Evolutionary conservation across 1,284 basidiomycete species (phyloP), one percentile per base, ranked within the genome.

Genomic region (Boletus sp.): DNA sequence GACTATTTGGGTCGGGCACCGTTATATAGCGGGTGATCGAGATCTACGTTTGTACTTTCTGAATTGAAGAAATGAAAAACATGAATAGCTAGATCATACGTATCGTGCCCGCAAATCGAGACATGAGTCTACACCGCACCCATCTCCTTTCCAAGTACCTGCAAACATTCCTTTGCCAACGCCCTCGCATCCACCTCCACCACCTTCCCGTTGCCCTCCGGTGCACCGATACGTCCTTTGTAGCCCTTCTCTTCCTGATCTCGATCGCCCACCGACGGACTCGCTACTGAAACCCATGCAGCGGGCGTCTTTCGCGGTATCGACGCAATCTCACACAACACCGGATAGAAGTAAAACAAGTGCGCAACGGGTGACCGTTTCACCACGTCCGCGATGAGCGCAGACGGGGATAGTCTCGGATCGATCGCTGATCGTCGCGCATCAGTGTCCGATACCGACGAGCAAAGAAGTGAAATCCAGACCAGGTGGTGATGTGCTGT

Each of bases 301-400:
- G 75, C 72, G 0, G 88, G 86, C 9, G 80, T 74, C 54, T 76
- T 78, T 23, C 80, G 72, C 0, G 82, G 78, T 48, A 84, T 76
- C 7, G 88, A 81, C 2, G 80, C 82, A 40, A 95, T 83, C 56
- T 91, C 84, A 56, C 86, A 85, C 6, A 96, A 66, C 2, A 87
- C 69, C 0, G 80, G 72, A 60, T 94, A 94, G 53, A 94, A 82
- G 58, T 87, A 81, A 75, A 94, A 93, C 9, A 96, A 70, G 61
- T 93, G 91, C 0, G 86, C 89, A 19, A 81, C 75, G 0, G 80
- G 66, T 1, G 91, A 93, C 0, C 84, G 79, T 53, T 80, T 80
- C 12, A 85, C 77, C 0, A 83, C 77, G 51, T 88, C 82, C 1
- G 81, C 72, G 27, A 91, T 75, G 8, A 88, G 69, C 16, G 69